Evolutionary conservation across 768 basidiomycete genomes (phyloP).

Genomic region (Mycena leptocephala): DNA sequence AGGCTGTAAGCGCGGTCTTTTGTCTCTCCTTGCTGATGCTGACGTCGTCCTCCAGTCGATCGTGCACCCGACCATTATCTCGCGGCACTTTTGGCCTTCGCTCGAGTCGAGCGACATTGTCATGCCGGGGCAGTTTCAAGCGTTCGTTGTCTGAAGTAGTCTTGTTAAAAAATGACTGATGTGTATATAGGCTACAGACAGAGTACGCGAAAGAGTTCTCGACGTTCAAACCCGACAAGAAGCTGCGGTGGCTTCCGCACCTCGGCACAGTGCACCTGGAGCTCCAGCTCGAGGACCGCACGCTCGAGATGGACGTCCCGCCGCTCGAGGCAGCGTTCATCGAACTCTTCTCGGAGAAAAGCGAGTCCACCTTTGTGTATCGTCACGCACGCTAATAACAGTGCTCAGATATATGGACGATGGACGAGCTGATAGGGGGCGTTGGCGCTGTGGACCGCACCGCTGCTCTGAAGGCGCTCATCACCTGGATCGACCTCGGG

Average conservation of each 20-base stretch:
- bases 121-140: constrained; percentile 90
- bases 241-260: constrained; percentile 90
- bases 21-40: not conserved
- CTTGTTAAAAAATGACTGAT: not conserved
- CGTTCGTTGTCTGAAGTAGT: constrained; percentile 74
- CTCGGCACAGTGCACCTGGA: constrained; percentile 89
- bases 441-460: constrained; percentile 79
- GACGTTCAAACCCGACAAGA: constrained; percentile 94
- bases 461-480: constrained; percentile 80
- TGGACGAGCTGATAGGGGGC: constrained; percentile 76
- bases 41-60: constrained; percentile 63
- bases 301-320: constrained; percentile 80
- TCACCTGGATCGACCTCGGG: constrained; percentile 89
- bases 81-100: constrained; percentile 95
- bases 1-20: constrained; percentile 61
- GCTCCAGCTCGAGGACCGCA: constrained; percentile 88
- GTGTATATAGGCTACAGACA: constrained; percentile 73
- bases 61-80: constrained; percentile 93
- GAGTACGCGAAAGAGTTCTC: constrained; percentile 84
- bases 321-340: constrained; percentile 94
- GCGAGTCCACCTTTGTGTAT: constrained; percentile 51
- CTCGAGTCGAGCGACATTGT: constrained; percentile 80
- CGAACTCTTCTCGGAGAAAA: constrained; percentile 85
- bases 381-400: constrained; percentile 1
- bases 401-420: constrained; percentile 75